Base-by-base conservation (phyloP, 1,284 basidiomycete species). In the Rhodotorula sp. region DNA sequence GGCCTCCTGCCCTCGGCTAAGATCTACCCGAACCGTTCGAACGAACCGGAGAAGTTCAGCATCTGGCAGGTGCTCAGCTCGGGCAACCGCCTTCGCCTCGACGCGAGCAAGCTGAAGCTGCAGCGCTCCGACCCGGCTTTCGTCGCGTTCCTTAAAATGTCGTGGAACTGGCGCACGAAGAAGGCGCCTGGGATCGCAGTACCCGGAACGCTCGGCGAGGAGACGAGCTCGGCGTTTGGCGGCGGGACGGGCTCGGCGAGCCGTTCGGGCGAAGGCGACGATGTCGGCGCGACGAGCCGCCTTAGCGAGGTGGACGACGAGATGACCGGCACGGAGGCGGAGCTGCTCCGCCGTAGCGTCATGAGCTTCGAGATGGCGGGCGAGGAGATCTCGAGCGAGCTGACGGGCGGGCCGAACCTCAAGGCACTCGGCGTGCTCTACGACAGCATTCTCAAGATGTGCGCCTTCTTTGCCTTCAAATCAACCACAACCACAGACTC, bases 391-490 rank as follows among this genome's bases (percentile, higher is more conserved):
- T 67, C 74, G 19, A 48, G 25, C 12, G 57, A 63, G 34, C 36
- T 76, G 2, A 54, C 50, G 12, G 72, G 67, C 13, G n/a, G 44
- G 19, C 36, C 27, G 21, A 62, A 72, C 27, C 46, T 72, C n/a
- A 50, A 64, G 39, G 48, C 74, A 79, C 22, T 73, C 19, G 83
- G 83, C 27, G 83, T 84, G 0, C 67, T 84, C 34, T 84, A 82
- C 71, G 83, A 84, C 72, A 81, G 80, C 64, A 83, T 84, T 59
- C 74, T 84, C 54, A 83, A 83, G 6, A 83, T 83, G 81, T 82
- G 68, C 77, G 80, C 78, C 15, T 19, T 29, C 27, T 12, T n/a
- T n/a, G n/a, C n/a, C n/a, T n/a, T n/a, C n/a, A n/a, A n/a, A n/a
- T n/a, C n/a, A n/a, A n/a, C n/a, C n/a, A n/a, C n/a, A n/a, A n/a